These are phyloP conservation scores for Byssothecium circinans DNA, from an alignment of 2,329 filamentous ascomycete genomes.

Conservation along the genomic window DNA sequence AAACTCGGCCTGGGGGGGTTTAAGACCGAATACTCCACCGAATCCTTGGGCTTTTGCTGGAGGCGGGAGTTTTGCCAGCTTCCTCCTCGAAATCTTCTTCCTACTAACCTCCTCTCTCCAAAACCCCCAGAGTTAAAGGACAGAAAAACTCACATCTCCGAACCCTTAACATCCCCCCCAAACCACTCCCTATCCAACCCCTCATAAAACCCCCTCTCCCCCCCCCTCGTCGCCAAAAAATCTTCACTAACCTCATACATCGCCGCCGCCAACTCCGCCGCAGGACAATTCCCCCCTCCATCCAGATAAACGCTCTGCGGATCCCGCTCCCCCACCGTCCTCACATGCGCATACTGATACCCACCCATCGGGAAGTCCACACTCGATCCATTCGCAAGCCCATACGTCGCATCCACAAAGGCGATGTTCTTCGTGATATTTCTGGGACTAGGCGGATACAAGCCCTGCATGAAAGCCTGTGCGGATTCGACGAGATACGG, in stretches of 20 bases:
- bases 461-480: conserved; percentile 63
- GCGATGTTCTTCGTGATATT: conserved; percentile 22
- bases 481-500: conserved; percentile 56
- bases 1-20: no score
- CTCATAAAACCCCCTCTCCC: conserved; percentile 49
- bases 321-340: conserved; percentile 49
- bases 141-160: conserved; percentile 26
- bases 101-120: no score
- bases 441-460: conserved; percentile 57
- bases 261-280: conserved; percentile 39
- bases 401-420: conserved; percentile 37
- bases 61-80: no score
- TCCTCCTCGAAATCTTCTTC: no score
- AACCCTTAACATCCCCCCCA: conserved; percentile 43
- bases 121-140: neutral
- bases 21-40: no score
- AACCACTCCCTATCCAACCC: conserved; percentile 49
- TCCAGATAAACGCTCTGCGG: conserved; percentile 54
- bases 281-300: conserved; percentile 51
- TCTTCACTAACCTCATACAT: conserved; percentile 48
- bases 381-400: conserved; percentile 53
- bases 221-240: conserved; percentile 45
- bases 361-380: conserved; percentile 55
- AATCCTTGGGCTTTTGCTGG: no score
- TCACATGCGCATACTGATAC: conserved; percentile 60